Evolutionary conservation across 257 asterid species (phyloP), one percentile per base, ranked within the genome.

Genomic region (Solanum paucissectum): DNA sequence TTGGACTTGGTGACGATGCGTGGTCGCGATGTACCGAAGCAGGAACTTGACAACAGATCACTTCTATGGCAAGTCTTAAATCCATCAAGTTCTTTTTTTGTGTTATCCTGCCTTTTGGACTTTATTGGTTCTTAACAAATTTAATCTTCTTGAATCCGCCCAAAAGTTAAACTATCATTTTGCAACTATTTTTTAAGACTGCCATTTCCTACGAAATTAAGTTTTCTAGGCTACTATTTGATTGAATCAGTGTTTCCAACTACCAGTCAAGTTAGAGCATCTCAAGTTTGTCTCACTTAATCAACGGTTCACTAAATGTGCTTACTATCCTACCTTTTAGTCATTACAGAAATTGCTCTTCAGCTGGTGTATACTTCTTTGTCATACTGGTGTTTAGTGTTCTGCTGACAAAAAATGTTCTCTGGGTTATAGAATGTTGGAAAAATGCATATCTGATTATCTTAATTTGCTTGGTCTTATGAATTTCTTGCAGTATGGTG

Each of bases 11-110:
- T 96, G 92, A 97, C 99, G 40, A 97, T 97, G 99, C 96, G 97
- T 44, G 99, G 99, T 89, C 95, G 99, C 23, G 99, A 97, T 93
- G 99, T 97, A 68, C 98, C 99, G 83, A 97, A 97, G 92, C 98
- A 95, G 92, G 99, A 97, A 38, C 93, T 97, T 92, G 99, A 97
- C 91, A 97, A 96, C 90, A 94, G 92, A 92, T 95, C 99, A 87
- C 98, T 97, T 88, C 87, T 95, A 87, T 96, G 99, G 99, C 89
- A 92, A 92, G 95, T 91, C 73, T 86, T 88, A 46, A 38, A 86
- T 91, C 84, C 69, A 32, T 81, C 20, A 44, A 44, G 29, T 42
- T 79, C 29, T 29, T 49, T 81, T 81, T 49, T 58, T 46, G 85
- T 18, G 68, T 49, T 29, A 29, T 81, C 85, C 37, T 27, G 27